Percentiles rank a stretch among this genome's conserved stretches.
Evolutionary conservation across 129 eudicot genomes (phyloP).

Genomic region (Tagetes erecta): DNA sequence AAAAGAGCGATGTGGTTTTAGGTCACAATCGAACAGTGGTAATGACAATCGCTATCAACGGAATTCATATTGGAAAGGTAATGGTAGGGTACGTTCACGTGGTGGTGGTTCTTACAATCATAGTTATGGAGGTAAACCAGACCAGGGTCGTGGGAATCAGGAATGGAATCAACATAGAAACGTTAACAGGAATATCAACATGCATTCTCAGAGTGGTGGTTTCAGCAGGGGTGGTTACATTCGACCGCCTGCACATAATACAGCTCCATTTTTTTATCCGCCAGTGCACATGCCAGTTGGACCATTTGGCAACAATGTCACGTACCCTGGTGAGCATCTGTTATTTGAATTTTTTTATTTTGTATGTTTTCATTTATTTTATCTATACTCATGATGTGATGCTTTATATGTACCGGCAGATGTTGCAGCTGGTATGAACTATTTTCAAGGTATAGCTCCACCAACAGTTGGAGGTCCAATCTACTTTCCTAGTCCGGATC

Average conservation of each 20-base stretch:
- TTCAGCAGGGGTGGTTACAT: slow-evolving; percentile 47
- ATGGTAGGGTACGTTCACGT: slow-evolving; percentile 56
- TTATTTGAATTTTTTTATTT: neutral
- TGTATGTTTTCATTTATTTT: neutral
- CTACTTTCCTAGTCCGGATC: slow-evolving; percentile 48
- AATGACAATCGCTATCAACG: slow-evolving; percentile 44
- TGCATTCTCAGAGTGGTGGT: slow-evolving; percentile 56
- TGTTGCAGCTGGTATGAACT: slow-evolving; percentile 40
- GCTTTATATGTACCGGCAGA: slow-evolving; percentile 43
- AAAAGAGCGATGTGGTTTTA: slow-evolving; percentile 48
- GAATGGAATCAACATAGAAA: slow-evolving; percentile 64
- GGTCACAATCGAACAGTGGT: slow-evolving; percentile 47
- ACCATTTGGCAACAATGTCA: slow-evolving; percentile 50
- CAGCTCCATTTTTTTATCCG: slow-evolving; percentile 51
- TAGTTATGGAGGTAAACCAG: slow-evolving; percentile 56
- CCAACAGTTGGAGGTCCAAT: slow-evolving; percentile 40
- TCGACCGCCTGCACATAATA: slow-evolving; percentile 42
- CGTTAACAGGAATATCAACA: slow-evolving; percentile 51
- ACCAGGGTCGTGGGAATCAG: slow-evolving; percentile 48
- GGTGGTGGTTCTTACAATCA: slow-evolving; percentile 66
- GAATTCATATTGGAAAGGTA: slow-evolving; percentile 52
- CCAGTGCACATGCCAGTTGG: slow-evolving; percentile 42
- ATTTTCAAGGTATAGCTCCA: slow-evolving; percentile 45
- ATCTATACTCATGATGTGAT: slow-evolving; percentile 4
- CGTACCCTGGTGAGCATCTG: slow-evolving; percentile 53